Conservation (phyloP, 108 stramenopile species). For the Stephanodiscus triporus region DNA sequence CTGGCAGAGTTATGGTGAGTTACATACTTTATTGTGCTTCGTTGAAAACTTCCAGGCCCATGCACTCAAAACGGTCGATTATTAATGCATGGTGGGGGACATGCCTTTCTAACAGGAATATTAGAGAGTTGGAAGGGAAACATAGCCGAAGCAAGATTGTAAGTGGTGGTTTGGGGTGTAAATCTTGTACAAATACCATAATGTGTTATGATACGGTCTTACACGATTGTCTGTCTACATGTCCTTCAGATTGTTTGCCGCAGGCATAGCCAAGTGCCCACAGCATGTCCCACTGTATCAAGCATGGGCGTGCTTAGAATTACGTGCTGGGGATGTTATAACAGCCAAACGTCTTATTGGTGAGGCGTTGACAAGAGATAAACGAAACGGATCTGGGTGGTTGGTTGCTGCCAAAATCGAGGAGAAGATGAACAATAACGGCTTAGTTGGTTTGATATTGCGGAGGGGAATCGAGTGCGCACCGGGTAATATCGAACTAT, state of each 20-base stretch:
- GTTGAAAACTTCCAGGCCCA: neutral
- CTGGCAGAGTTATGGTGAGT: conserved; percentile 81
- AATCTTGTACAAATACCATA: neutral
- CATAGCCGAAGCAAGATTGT: conserved; percentile 55
- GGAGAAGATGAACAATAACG: conserved; percentile 58
- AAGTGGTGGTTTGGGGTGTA: conserved; percentile 9
- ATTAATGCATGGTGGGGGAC: neutral
- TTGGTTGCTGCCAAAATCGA: conserved; percentile 71
- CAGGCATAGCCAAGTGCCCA: conserved; percentile 71
- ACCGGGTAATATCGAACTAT: conserved; percentile 64
- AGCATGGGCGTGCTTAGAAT: conserved; percentile 79
- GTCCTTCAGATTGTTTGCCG: conserved; percentile 57
- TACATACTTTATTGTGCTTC: neutral
- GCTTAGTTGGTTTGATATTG: conserved; percentile 63
- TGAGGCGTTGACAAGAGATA: conserved; percentile 73
- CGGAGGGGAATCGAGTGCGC: conserved; percentile 83
- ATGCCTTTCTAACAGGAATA: conserved; percentile 19
- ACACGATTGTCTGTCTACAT: neutral
- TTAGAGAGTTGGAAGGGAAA: conserved; percentile 72
- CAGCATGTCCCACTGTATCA: conserved; percentile 71
- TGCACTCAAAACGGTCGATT: neutral
- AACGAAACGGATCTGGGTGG: conserved; percentile 79
- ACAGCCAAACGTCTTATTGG: conserved; percentile 72
- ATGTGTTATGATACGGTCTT: neutral
- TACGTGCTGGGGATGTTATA: conserved; percentile 63